phyloP scores from a whole-genome alignment of 73 alveolate genomes.

The Tetrahymena malaccensis region DNA sequence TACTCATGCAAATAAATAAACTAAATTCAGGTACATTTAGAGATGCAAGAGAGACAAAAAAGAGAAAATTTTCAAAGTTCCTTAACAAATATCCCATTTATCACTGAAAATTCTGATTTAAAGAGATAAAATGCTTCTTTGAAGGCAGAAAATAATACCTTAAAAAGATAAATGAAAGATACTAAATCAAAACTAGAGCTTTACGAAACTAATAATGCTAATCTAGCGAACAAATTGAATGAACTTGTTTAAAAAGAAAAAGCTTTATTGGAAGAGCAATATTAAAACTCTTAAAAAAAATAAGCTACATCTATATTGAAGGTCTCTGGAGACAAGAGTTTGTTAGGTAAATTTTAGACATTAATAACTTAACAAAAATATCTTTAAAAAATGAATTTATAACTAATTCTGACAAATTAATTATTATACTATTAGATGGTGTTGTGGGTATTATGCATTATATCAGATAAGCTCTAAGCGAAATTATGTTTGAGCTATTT shows the following conservation, averaged over 20 bases:
- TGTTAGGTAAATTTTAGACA: neutral
- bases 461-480: neutral
- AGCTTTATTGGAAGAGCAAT: neutral
- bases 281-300: neutral
- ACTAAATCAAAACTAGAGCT: neutral
- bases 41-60: neutral
- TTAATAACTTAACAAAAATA: no score
- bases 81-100: neutral
- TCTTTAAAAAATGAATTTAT: no score
- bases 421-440: neutral
- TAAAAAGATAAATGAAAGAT: neutral
- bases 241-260: neutral
- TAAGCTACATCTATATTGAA: neutral
- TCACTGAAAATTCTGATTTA: neutral
- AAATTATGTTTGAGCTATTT: neutral
- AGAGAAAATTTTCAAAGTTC: neutral
- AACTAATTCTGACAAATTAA: no score
- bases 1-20: neutral
- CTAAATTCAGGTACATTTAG: neutral
- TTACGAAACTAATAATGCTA: neutral
- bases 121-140: neutral
- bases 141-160: neutral
- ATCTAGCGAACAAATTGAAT: neutral
- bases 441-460: neutral
- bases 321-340: neutral